Base-by-base conservation (phyloP, 306 rosid genomes). In the Corylus americana region DNA sequence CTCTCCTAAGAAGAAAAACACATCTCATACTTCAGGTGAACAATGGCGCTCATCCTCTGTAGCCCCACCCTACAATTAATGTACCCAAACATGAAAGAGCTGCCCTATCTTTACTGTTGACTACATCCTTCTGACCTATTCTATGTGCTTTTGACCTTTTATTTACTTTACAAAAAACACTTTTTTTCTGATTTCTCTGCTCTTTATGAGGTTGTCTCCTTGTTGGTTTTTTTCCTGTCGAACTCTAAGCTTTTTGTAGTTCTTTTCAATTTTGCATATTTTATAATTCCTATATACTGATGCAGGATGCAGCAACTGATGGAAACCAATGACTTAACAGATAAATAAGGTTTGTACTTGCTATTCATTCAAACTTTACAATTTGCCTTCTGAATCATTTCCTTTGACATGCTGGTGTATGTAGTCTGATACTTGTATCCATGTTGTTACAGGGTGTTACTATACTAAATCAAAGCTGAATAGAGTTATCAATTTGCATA, bases 231-330 rank as follows among this genome's bases (percentile, higher is more conserved):
- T 39, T 39, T 42, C 8, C 1, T 68, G 44, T 25, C 50, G 18
- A 68, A 68, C 25, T 39, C 17, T 37, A 45, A 68, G 29, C 29
- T 14, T 73, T 75, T 11, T 51, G 54, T 27, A 63, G 49, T 64
- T 74, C 13, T 70, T 44, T 53, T 81, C 57, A 42, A 18, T 44
- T 37, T 67, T 68, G 31, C 12, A 45, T 10, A 64, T 22, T 64
- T 61, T 64, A 20, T 42, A 29, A 50, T 66, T 53, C n/a, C 3
- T 83, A 62, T 39, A 42, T 14, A n/a, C 37, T 70, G 81, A 83
- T 80, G 87, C 94, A 90, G 94, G 90, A 75, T 92, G 45, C 86
- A 78, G 68, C 90, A 86, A 68, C 71, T 83, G 76, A 80, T 78
- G 75, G 94, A 86, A 76, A 78, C 73, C 58, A 70, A 72, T 75